Evolutionary conservation across 2,329 filamentous ascomycete species (phyloP).

Genomic region (Fusarium annulatum): DNA sequence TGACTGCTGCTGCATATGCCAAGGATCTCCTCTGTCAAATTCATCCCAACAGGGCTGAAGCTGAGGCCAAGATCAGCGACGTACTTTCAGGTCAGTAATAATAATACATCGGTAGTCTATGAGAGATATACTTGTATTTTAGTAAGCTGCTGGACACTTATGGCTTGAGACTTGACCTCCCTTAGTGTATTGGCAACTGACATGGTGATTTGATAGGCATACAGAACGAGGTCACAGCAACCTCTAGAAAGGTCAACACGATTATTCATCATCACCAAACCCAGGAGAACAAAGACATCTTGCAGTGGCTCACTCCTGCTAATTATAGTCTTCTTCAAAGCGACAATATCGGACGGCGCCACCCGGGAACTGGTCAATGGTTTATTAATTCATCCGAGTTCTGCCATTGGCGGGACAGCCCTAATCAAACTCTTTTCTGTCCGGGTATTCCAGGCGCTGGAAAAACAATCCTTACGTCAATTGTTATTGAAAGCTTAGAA

Average conservation of each 20-base stretch:
- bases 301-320: conserved; percentile 53
- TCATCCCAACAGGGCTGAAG: background rate
- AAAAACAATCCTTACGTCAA: background rate
- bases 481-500: background rate
- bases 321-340: conserved; percentile 52
- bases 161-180: no score
- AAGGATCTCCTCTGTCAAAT: conserved; percentile 5
- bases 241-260: background rate
- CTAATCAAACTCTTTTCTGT: background rate
- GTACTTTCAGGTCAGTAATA: background rate
- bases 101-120: no score
- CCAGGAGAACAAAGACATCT: background rate
- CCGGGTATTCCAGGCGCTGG: background rate
- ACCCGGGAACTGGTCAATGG: conserved; percentile 24
- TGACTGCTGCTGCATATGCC: conserved; percentile 43
- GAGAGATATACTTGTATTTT: no score
- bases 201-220: no score
- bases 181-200: no score
- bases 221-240: background rate
- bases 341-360: conserved; percentile 48
- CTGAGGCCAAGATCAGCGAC: background rate
- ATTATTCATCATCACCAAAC: background rate
- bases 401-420: accelerated
- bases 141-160: no score
- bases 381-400: background rate